These are phyloP conservation scores for Ramaria rubella DNA, from an alignment of 768 basidiomycete species.

Conservation along the genomic window DNA sequence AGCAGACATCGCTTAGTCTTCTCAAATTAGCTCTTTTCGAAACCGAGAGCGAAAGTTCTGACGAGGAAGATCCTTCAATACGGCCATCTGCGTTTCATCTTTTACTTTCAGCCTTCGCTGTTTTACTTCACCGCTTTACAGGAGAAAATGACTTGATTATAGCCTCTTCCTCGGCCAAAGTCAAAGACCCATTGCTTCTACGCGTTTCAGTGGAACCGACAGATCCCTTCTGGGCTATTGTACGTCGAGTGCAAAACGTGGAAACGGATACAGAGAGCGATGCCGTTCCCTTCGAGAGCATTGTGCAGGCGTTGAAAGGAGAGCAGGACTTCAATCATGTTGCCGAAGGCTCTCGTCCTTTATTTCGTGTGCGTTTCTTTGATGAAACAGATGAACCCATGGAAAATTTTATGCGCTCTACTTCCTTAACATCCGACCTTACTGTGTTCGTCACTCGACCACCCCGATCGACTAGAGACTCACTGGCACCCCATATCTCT, in stretches of 20 bases:
- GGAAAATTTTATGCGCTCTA: conserved; percentile 69
- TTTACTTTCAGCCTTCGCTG: conserved; percentile 84
- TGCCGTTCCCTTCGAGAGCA: conserved; percentile 70
- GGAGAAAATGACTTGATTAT: conserved; percentile 92
- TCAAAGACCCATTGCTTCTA: conserved; percentile 75
- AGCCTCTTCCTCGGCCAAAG: conserved; percentile 74
- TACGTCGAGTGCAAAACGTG: conserved; percentile 76
- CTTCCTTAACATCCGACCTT: conserved; percentile 84
- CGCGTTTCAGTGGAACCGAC: conserved; percentile 75
- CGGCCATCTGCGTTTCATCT: conserved; percentile 85
- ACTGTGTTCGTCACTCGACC: conserved; percentile 83
- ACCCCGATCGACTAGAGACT: conserved; percentile 56
- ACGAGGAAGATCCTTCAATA: conserved; percentile 22
- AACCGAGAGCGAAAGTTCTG: conserved; percentile 42
- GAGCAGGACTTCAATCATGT: conserved; percentile 55
- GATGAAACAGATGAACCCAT: conserved; percentile 77
- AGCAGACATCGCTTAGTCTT: conserved; percentile 68
- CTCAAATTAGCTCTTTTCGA: conserved; percentile 75
- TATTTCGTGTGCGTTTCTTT: conserved; percentile 96
- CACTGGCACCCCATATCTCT: conserved; percentile 68
- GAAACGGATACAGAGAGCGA: conserved; percentile 81
- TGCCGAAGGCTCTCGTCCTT: conserved; percentile 43
- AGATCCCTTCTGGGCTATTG: conserved; percentile 85
- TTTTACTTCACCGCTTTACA: conserved; percentile 89
- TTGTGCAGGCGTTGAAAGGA: conserved; percentile 62